Evolutionary conservation across 2,329 filamentous ascomycete genomes (phyloP).

Genomic region (Ceratocystis harringtonii): DNA sequence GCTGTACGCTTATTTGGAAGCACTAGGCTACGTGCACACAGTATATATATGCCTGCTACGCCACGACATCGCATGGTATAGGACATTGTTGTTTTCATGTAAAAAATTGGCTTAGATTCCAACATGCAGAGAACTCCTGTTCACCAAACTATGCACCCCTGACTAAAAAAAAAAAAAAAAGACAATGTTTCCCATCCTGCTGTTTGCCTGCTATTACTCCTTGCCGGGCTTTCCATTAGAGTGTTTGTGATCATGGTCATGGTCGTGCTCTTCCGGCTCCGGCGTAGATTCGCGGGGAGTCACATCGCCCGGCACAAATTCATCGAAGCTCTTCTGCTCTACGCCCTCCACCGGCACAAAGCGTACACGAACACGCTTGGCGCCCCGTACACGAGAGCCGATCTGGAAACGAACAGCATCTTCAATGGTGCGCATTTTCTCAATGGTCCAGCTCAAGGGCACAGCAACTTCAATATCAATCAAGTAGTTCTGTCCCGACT

Average conservation of each 20-base stretch:
- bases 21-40: not conserved
- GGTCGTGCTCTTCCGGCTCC: constrained; percentile 28
- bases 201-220: constrained; percentile 7
- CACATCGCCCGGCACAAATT: constrained; percentile 57
- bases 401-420: constrained; percentile 56
- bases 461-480: constrained; percentile 79
- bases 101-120: not conserved
- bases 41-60: not conserved
- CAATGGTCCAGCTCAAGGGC: constrained; percentile 60
- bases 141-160: not conserved
- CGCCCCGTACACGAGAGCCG: constrained; percentile 64
- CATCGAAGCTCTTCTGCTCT: constrained; percentile 50
- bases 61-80: no score
- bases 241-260: constrained; percentile 26
- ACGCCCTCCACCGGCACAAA: constrained; percentile 58
- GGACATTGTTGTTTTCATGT: no score
- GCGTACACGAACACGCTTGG: constrained; percentile 66
- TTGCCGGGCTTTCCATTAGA: constrained; percentile 18
- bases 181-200: not conserved
- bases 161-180: not conserved
- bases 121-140: not conserved
- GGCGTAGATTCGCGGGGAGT: constrained; percentile 38
- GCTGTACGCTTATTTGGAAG: not conserved
- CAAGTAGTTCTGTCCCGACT: constrained; percentile 91
- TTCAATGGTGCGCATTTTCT: constrained; percentile 55